Evolutionary conservation across 345 rosid species (phyloP), one percentile per base, ranked within the genome.

Genomic region (Eucalyptus fibrosa): DNA sequence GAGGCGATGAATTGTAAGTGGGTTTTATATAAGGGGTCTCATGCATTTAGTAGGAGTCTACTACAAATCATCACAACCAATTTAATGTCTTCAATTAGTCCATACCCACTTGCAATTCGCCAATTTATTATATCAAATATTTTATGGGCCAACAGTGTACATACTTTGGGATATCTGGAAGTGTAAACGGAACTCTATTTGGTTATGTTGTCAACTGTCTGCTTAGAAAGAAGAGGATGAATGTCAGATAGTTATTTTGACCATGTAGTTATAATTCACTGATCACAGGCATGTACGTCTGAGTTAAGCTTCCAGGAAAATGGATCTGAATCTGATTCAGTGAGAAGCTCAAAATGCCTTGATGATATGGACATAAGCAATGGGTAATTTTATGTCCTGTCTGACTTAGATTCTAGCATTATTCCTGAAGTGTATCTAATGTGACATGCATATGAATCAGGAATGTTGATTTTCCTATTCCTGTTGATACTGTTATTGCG

Each of bases 241-340:
- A 21, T 77, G 47, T 19, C 28, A 40, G 47, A 40, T 77, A 12
- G 13, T 40, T 37, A 10, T 40, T 77, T 37, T 40, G 83, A 77
- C 45, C 45, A 12, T 37, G 30, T 21, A 40, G 47, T 77, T 77
- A 21, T 23, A 87, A 34, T 87, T 86, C 44, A 37, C 56, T n/a
- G 50, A 47, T 87, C n/a, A 87, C 95, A 98, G 98, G 98, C 94
- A 87, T 89, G 92, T 44, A 50, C 92, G 49, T 94, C 94, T 88
- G 94, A 94, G 91, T 91, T 93, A 88, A 93, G 91, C 93, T 91
- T 91, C 93, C 94, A 89, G 87, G 96, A 93, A 62, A 96, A 91
- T 94, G 97, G 96, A 88, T 90, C 90, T 91, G 89, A 87, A 90
- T 83, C 93, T 88, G 96, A 95, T 80, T 92, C 90, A 88, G 92